A percentile compares a stretch with the other conserved stretches of the same genome.
Evolutionary conservation across 2,329 filamentous ascomycete species (phyloP).

Genomic region (Diaporthe sp.): DNA sequence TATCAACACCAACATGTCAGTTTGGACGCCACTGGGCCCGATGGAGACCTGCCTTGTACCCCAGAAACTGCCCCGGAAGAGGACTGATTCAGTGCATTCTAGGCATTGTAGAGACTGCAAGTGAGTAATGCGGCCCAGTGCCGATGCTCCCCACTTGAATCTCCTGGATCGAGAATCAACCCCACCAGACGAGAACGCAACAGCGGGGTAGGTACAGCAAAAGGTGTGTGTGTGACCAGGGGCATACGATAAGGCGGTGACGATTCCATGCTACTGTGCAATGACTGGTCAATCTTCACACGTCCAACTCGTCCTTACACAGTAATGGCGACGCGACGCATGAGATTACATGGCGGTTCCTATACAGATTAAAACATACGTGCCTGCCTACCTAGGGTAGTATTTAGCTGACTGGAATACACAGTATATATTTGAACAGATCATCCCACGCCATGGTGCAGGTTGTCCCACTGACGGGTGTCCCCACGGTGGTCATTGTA

Average conservation of each 20-base stretch:
- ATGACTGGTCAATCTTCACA: not conserved
- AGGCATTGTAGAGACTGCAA: not conserved
- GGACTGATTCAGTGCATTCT: constrained; percentile 14
- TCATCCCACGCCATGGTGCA: not conserved
- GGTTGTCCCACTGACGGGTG: not conserved
- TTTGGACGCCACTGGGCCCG: not conserved
- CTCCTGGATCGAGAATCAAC: constrained; percentile 20
- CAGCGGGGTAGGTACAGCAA: constrained; percentile 5
- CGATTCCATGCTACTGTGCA: not conserved
- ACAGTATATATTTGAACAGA: not conserved
- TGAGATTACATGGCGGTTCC: too few relatives aligned
- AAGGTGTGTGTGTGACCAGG: not conserved
- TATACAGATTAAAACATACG: not conserved
- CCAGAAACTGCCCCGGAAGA: constrained; percentile 10
- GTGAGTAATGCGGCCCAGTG: not conserved
- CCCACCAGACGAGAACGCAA: constrained; percentile 21
- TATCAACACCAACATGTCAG: not conserved
- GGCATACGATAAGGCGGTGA: not conserved
- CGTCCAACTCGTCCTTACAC: too few relatives aligned
- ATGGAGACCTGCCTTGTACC: constrained; percentile 11
- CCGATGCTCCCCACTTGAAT: constrained; percentile 16
- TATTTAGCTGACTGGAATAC: too few relatives aligned
- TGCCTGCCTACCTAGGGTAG: too few relatives aligned
- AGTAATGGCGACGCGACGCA: not conserved
- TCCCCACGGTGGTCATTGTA: not conserved